These are phyloP conservation scores for Neurospora africana DNA, from an alignment of 495 filamentous ascomycete genomes.

Conservation along the genomic window DNA sequence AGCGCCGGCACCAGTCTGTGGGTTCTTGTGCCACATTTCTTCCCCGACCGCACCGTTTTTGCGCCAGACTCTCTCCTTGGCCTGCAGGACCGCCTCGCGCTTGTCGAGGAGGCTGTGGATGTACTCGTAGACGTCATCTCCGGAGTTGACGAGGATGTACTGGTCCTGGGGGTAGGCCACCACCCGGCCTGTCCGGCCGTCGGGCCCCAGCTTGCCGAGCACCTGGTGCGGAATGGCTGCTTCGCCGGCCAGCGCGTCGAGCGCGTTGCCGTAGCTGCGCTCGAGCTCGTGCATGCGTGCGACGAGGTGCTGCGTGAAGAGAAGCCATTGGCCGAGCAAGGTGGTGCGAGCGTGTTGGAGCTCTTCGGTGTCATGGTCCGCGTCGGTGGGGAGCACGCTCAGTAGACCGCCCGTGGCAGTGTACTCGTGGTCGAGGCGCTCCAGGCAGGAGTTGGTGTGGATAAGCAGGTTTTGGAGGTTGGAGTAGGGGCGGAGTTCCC, in stretches of 20 bases:
- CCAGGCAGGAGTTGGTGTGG: constrained; percentile 44
- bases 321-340: constrained; percentile 41
- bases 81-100: constrained; percentile 25
- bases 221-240: constrained; percentile 35
- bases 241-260: constrained; percentile 38
- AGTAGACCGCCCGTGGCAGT: constrained; percentile 39
- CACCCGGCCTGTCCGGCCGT: constrained; percentile 27
- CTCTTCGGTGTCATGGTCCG: constrained; percentile 19
- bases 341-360: constrained; percentile 25
- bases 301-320: constrained; percentile 36
- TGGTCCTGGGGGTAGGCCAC: constrained; percentile 40
- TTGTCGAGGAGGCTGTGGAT: constrained; percentile 36
- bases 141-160: constrained; percentile 41
- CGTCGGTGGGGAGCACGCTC: constrained; percentile 31
- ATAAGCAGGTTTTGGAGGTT: constrained; percentile 37
- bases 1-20: not conserved
- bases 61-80: constrained; percentile 14
- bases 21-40: constrained; percentile 8
- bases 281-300: constrained; percentile 42
- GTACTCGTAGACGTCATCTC: constrained; percentile 34
- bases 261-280: constrained; percentile 32
- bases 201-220: constrained; percentile 22
- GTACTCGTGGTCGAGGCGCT: constrained; percentile 45
- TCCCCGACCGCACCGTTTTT: constrained; percentile 25
- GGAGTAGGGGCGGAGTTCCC: constrained; percentile 25